A percentile compares a stretch with the other conserved stretches of the same genome.
phyloP scores from a whole-genome alignment of 495 filamentous ascomycete genomes.

The Penicillium cosmopolitanum region DNA sequence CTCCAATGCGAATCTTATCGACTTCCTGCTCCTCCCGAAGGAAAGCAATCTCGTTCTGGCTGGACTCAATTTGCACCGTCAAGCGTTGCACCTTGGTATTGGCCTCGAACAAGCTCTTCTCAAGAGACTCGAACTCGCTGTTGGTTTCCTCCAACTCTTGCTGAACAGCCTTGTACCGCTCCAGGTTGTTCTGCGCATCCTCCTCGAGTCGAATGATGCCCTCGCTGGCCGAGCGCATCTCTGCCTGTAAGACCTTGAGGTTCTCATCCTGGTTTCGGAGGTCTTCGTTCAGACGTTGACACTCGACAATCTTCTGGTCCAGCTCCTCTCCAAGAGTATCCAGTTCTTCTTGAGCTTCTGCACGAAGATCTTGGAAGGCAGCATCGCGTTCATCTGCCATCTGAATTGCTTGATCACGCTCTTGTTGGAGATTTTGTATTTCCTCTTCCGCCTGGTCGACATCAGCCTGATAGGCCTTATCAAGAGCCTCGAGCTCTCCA shows the following conservation, averaged over 20 bases:
- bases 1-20: constrained; percentile 97
- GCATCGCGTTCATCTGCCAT: constrained; percentile 77
- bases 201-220: constrained; percentile 84
- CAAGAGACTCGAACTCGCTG: constrained; percentile 75
- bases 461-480: constrained; percentile 72
- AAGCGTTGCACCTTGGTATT: constrained; percentile 85
- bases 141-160: constrained; percentile 75
- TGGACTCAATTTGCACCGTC: constrained; percentile 87
- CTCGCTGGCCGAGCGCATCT: constrained; percentile 90
- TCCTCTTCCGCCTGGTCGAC: constrained; percentile 77
- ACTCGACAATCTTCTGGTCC: constrained; percentile 72
- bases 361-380: constrained; percentile 76
- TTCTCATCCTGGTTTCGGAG: constrained; percentile 63
- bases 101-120: constrained; percentile 74
- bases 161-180: constrained; percentile 73
- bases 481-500: constrained; percentile 66
- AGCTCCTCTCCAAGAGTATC: constrained; percentile 79
- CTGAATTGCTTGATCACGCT: constrained; percentile 83
- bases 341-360: constrained; percentile 83
- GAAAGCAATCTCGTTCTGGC: constrained; percentile 92
- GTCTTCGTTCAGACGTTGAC: constrained; percentile 69
- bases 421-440: constrained; percentile 76
- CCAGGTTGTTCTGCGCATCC: constrained; percentile 68
- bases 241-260: constrained; percentile 79
- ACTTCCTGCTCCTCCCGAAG: constrained; percentile 94